A percentile compares a stretch with the other conserved stretches of the same genome.
phyloP scores from a whole-genome alignment of 1,284 basidiomycete species.

The Leccinum griseonigrum region DNA sequence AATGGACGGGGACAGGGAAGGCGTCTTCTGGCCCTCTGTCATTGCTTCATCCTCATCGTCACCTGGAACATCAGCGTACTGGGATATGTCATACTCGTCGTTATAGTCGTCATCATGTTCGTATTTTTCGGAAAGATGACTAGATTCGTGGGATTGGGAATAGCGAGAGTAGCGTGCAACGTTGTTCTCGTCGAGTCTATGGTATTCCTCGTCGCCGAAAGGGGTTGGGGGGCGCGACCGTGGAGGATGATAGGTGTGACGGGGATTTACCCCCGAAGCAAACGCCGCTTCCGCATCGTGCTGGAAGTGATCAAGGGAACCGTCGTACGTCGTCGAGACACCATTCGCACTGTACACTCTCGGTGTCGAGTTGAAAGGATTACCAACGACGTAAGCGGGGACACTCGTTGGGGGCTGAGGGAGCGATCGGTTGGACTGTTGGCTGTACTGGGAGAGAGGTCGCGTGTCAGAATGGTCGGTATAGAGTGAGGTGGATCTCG shows the following conservation, averaged over 20 bases:
- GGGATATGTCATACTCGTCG: conserved; percentile 33
- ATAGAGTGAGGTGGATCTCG: conserved; percentile 24
- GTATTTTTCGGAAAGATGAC: conserved; percentile 35
- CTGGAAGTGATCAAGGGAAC: conserved; percentile 44
- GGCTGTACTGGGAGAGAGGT: conserved; percentile 29
- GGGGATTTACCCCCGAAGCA: conserved; percentile 55
- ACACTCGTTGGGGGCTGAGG: conserved; percentile 21
- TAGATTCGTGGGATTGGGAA: conserved; percentile 25
- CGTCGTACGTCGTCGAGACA: conserved; percentile 23
- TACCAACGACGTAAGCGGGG: conserved; percentile 22
- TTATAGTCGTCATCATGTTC: conserved; percentile 18
- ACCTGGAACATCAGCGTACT: conserved; percentile 28
- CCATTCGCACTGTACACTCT: conserved; percentile 9
- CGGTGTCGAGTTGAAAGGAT: conserved; percentile 21
- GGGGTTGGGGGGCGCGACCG: conserved; percentile 74
- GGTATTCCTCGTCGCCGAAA: conserved; percentile 67
- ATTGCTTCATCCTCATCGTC: conserved; percentile 21
- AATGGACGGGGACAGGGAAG: conserved; percentile 38
- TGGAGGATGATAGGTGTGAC: conserved; percentile 45
- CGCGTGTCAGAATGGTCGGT: conserved; percentile 23
- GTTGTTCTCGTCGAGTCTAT: conserved; percentile 52
- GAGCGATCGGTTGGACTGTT: conserved; percentile 23
- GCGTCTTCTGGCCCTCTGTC: conserved; percentile 37
- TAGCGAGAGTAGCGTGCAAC: conserved; percentile 52
- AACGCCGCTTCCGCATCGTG: conserved; percentile 55